Percentiles rank a stretch among this genome's conserved stretches.
Evolutionary conservation across 352 stramenopile species (phyloP).

Genomic region (Globisporangium splendens): DNA sequence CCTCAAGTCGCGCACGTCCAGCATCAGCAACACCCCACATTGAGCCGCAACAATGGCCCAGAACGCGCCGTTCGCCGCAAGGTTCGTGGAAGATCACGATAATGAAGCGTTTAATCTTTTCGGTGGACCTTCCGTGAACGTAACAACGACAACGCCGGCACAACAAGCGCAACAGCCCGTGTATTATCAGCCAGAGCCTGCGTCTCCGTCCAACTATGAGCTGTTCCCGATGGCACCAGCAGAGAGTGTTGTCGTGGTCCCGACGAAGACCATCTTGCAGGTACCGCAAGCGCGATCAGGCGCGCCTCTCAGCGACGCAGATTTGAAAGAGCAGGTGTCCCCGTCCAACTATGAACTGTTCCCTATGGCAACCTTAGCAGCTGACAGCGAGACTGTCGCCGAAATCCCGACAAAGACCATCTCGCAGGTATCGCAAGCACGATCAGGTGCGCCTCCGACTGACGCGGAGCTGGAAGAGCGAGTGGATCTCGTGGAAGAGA

Average conservation of each 20-base stretch:
- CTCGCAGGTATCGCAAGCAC: not conserved
- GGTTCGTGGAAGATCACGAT: not conserved
- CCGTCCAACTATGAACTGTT: conserved; percentile 43
- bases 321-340: conserved; percentile 9
- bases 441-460: not conserved
- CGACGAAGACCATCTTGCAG: not conserved
- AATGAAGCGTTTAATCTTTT: conserved; percentile 12
- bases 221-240: conserved; percentile 31
- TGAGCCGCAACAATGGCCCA: conserved; percentile 6
- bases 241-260: conserved; percentile 1
- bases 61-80: not conserved
- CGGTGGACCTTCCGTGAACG: not conserved
- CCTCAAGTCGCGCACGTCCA: no score
- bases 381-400: conserved; percentile 13
- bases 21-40: no score
- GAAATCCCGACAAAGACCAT: conserved; percentile 3
- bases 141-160: not conserved
- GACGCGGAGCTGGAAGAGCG: not conserved
- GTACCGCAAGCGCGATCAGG: conserved; percentile 1
- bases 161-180: not conserved
- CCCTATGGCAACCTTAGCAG: conserved; percentile 16
- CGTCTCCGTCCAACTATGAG: conserved; percentile 31
- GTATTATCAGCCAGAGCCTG: conserved; percentile 1
- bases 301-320: conserved; percentile 1
- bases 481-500: conserved; percentile 1